Evolutionary conservation across 2,329 filamentous ascomycete species (phyloP).

Genomic region (Epichloe brachyelytri): DNA sequence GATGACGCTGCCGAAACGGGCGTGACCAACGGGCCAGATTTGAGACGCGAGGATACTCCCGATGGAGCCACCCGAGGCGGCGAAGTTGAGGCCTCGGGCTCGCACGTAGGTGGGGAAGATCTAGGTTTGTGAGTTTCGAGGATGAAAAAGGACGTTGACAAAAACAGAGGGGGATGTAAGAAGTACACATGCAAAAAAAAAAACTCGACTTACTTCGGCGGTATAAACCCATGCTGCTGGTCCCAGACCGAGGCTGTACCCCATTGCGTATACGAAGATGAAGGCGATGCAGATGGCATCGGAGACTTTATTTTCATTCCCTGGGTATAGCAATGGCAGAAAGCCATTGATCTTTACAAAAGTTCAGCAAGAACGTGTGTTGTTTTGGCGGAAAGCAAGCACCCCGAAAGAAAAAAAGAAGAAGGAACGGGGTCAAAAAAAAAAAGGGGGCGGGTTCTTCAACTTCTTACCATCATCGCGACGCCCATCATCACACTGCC

Average conservation of each 20-base stretch:
- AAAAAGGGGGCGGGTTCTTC: not conserved
- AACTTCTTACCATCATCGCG: conserved; percentile 34
- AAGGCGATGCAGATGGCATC: conserved; percentile 41
- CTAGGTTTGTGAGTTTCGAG: conserved; percentile 7
- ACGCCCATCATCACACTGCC: conserved; percentile 40
- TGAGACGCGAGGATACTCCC: conserved; percentile 41
- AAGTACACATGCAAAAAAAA: not conserved
- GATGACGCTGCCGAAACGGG: conserved; percentile 34
- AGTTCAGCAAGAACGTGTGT: not conserved
- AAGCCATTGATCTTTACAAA: conserved; percentile 36
- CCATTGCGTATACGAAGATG: conserved; percentile 45
- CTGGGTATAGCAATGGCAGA: conserved; percentile 36
- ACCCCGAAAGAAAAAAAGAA: not conserved
- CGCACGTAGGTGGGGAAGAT: conserved; percentile 47
- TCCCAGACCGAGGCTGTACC: conserved; percentile 44
- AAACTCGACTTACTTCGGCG: conserved; percentile 30
- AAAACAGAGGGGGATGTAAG: not conserved
- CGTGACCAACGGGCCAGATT: conserved; percentile 42
- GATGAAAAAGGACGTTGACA: not conserved
- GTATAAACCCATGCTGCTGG: conserved; percentile 46
- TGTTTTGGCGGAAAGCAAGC: not conserved
- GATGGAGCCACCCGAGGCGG: conserved; percentile 40
- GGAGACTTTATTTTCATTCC: conserved; percentile 32
- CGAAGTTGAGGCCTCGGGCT: conserved; percentile 41
- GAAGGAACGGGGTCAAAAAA: not conserved